A percentile compares a stretch with the other conserved stretches of the same genome.
phyloP scores from a whole-genome alignment of 2,329 filamentous ascomycete species.

The Xylariaceae sp. region DNA sequence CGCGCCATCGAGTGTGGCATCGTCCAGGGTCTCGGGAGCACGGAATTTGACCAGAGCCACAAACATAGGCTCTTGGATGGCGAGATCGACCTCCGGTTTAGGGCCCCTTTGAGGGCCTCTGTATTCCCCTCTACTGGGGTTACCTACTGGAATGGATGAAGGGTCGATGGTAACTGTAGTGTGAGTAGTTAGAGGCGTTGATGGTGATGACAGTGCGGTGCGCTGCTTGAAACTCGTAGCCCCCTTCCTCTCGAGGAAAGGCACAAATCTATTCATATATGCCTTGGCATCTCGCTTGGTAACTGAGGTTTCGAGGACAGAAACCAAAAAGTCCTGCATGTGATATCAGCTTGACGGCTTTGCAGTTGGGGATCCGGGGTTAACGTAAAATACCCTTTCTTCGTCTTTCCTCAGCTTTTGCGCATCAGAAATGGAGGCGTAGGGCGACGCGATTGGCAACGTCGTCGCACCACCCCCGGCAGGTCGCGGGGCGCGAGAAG shows the following conservation, averaged over 20 bases:
- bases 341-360: constrained; percentile 10
- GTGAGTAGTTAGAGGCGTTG: constrained; percentile 26
- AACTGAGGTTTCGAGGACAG: constrained; percentile 79
- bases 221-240: constrained; percentile 34
- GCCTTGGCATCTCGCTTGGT: constrained; percentile 90
- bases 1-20: constrained; percentile 67
- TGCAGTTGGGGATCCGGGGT: constrained; percentile 2
- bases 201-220: constrained; percentile 8
- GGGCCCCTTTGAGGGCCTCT: constrained; percentile 9
- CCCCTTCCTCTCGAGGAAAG: constrained; percentile 33
- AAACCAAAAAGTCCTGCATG: constrained; percentile 73
- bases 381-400: constrained; percentile 40
- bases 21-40: constrained; percentile 65
- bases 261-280: constrained; percentile 79
- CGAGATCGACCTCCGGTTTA: constrained; percentile 42
- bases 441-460: constrained; percentile 31
- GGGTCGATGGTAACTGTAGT: constrained; percentile 3
- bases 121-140: constrained; percentile 2
- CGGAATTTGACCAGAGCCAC: constrained; percentile 83
- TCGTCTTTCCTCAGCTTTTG: constrained; percentile 45
- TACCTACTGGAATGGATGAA: constrained; percentile 6
- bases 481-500: constrained; percentile 24
- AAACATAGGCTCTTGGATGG: constrained; percentile 47
- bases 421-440: constrained; percentile 41
- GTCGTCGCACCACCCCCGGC: constrained; percentile 29